Conservation (phyloP, 75 land plant genomes). For the Adiantum capillusveneris region DNA sequence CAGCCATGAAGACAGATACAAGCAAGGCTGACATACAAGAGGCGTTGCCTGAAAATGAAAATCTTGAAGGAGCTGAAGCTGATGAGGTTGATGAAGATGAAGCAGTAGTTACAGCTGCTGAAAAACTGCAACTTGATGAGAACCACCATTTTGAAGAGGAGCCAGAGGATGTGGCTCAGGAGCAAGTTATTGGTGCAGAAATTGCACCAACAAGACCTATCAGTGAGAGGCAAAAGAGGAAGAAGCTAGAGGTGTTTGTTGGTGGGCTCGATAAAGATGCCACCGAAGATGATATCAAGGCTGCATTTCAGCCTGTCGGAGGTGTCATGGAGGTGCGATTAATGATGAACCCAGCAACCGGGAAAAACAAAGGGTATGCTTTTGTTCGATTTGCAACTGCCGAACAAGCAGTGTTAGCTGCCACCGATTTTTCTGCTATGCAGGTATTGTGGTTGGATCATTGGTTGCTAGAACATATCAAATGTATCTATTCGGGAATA, state of each 20-base stretch:
- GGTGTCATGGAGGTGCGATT: slow-evolving; percentile 50
- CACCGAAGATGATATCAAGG: slow-evolving; percentile 43
- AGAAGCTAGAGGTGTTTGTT: slow-evolving; percentile 46
- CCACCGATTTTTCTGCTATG: slow-evolving; percentile 18
- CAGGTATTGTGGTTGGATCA: not conserved
- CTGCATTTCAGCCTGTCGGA: slow-evolving; percentile 37
- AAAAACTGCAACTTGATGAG: slow-evolving; percentile 19
- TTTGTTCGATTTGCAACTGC: slow-evolving; percentile 40
- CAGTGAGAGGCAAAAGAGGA: slow-evolving; percentile 23
- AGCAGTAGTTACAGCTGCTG: slow-evolving; percentile 17
- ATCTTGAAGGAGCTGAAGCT: slow-evolving; percentile 16
- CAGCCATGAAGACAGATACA: too few relatives aligned
- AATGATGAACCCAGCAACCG: slow-evolving; percentile 22
- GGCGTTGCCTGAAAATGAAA: slow-evolving; percentile 19
- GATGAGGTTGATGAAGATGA: slow-evolving; percentile 16
- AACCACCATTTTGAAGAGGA: slow-evolving; percentile 15
- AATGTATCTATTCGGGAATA: too few relatives aligned
- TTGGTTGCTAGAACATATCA: too few relatives aligned
- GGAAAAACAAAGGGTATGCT: slow-evolving; percentile 70
- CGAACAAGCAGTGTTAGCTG: slow-evolving; percentile 43
- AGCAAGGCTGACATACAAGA: too few relatives aligned
- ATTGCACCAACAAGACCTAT: slow-evolving; percentile 10
- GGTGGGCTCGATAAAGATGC: slow-evolving; percentile 55
- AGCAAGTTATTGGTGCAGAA: slow-evolving; percentile 8
- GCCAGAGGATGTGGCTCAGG: slow-evolving; percentile 12